Base-by-base conservation (phyloP, 768 basidiomycete genomes). In the Trametes coccinea region DNA sequence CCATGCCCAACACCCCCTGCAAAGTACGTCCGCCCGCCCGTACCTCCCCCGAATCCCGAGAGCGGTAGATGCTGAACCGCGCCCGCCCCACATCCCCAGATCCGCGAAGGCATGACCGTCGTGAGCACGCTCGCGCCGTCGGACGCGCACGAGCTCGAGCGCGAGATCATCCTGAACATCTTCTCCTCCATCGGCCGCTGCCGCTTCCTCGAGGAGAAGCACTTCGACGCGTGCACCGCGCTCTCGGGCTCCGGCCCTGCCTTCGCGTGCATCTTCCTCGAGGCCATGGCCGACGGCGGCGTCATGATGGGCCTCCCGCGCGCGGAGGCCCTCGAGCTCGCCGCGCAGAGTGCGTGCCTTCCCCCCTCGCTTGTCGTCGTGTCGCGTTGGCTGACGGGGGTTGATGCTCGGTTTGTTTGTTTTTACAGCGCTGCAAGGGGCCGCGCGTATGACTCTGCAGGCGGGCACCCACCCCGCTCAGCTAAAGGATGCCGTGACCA, bases 281-380 rank as follows among this genome's bases (percentile, higher is more conserved):
- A 99, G 74, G 96, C 97, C 0, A 97, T 99, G 95, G 90, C 94
- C 1, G 97, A 98, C 73, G 97, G 97, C 30, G 97, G 95, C 46
- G 97, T 98, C 48, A 98, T 99, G 96, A 98, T 98, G 97, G 97
- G 97, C 33, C 77, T 99, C 53, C 97, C 97, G 3, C 81, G 97
- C 63, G 84, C 87, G 2, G 97, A 98, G 74, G 95, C 97, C 4
- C 76, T 98, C 45, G 97, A 99, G 72, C 77, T 99, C 53, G 96
- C 97, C 51, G 87, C 96, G 47, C 97, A 99, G 76, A 94, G 96
- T 97, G 71, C 69, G 86, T 76, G 17, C 17, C n/a, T 16, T 14
- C 39, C 17, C 30, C 8, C 8, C 39, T 8, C 39, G 39, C 8
- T 31, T 17, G 7, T 33, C 45, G 27, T 22, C 22, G 22, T 22